A percentile compares a stretch with the other conserved stretches of the same genome.
Conservation (phyloP, 257 asterid genomes). For the Nicotiana obtusifolia region DNA sequence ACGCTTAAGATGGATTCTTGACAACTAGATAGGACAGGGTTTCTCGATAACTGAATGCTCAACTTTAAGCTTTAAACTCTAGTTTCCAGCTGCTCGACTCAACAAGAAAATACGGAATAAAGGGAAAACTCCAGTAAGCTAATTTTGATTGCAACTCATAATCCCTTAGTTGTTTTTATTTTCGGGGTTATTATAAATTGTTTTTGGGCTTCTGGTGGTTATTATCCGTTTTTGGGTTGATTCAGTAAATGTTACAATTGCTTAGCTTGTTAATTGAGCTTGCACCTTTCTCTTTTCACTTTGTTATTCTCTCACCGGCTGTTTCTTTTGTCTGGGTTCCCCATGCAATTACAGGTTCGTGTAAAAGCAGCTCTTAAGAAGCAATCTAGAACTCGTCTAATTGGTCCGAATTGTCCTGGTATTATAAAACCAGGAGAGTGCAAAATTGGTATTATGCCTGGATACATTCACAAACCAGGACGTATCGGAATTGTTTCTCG, state of each 20-base stretch:
- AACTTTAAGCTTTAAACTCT: not conserved
- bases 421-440: conserved; percentile 99
- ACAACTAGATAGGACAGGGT: not conserved
- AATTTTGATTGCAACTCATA: not conserved
- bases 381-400: conserved; percentile 86
- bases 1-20: not conserved
- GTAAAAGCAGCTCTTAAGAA: conserved; percentile 83
- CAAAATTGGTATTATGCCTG: conserved; percentile 98
- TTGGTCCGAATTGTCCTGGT: conserved; percentile 98
- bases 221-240: not conserved
- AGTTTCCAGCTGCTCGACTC: not conserved
- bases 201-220: not conserved
- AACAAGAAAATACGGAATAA: not conserved
- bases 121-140: not conserved
- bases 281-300: not conserved
- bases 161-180: not conserved
- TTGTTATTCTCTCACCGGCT: not conserved
- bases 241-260: not conserved
- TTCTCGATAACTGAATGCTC: not conserved
- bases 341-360: conserved; percentile 45
- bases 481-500: conserved; percentile 93
- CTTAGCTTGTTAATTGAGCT: not conserved
- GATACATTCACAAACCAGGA: conserved; percentile 98
- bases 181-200: not conserved
- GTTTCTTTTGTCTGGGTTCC: not conserved